These are phyloP conservation scores for Geranium brycei DNA, from an alignment of 345 rosid species.

Conservation along the genomic window DNA sequence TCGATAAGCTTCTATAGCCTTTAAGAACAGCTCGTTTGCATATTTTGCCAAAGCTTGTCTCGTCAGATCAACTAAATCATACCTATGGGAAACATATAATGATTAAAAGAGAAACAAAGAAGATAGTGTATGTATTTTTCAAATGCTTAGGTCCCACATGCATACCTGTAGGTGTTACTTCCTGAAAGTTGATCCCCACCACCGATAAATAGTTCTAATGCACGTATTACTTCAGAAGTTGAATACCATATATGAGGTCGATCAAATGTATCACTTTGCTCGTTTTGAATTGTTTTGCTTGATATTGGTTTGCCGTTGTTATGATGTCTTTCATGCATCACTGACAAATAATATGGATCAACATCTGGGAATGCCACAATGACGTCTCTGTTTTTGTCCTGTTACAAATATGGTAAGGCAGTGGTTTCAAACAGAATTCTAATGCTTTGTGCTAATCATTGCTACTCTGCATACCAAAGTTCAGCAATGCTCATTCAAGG, in stretches of 20 bases:
- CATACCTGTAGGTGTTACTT: conserved; percentile 41
- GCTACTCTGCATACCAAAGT: background rate
- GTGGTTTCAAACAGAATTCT: background rate
- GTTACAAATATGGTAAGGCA: conserved; percentile 9
- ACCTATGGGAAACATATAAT: conserved; percentile 16
- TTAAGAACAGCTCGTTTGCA: conserved; percentile 46
- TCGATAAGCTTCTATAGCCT: conserved; percentile 35
- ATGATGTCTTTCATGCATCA: conserved; percentile 12
- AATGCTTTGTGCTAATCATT: background rate
- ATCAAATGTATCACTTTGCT: conserved; percentile 26
- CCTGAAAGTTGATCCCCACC: conserved; percentile 34
- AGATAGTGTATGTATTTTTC: background rate
- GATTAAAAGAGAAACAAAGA: background rate
- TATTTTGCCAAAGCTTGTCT: conserved; percentile 60
- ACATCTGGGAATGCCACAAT: conserved; percentile 69
- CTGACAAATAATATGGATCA: conserved; percentile 32
- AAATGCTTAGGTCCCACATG: background rate
- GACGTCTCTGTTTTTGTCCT: conserved; percentile 74
- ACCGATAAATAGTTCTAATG: conserved; percentile 40
- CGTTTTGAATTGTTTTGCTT: conserved; percentile 19
- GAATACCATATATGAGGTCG: conserved; percentile 64
- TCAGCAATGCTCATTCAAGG: background rate
- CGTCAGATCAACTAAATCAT: conserved; percentile 53
- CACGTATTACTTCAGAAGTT: conserved; percentile 41
- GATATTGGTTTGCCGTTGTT: conserved; percentile 20